Base-by-base conservation (phyloP, 257 asterid genomes). In the Eustoma russellianum region DNA sequence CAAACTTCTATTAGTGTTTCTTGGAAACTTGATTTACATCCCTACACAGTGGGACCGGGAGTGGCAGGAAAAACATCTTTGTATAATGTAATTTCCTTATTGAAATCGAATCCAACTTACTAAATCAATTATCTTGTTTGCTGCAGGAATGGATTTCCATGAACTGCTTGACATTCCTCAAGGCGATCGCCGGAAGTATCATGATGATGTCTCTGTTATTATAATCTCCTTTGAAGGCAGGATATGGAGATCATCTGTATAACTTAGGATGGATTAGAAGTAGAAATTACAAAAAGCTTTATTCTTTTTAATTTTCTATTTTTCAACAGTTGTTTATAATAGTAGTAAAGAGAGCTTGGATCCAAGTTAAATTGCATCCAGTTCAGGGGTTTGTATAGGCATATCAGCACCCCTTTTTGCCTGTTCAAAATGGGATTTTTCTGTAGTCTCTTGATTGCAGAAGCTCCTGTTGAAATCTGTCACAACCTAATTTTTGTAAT, bases 221-320 rank as follows among this genome's bases (percentile, higher is more conserved):
- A 81, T 91, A 49, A 84, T 91, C 35, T 91, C 98, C 2, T 82
- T 91, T 60, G 96, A 91, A 70, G 96, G 98, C 67, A 80, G 83
- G 82, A 82, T 90, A 66, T 90, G 98, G 98, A 81, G 85, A 7
- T 90, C 95, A 1, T 83, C 87, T 10, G 82, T 77, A 71, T 86
- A 75, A 72, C 33, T 52, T 62, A 49, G 68, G 46, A 65, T 56
- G 46, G 59, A 48, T 8, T 53, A 50, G 61, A 51, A 13, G 55
- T 50, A 47, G 41, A 46, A 49, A 58, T 67, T 49, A 62, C 64
- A 71, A 63, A 61, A 40, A 35, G n/a, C 10, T 34, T 2, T 18
- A 65, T 34, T 57, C 59, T 51, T 71, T 71, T 51, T 38, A 56
- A 52, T 46, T 68, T 48, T 60, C 52, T 30, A 11, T 55, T 55